Percentiles rank a stretch among this genome's conserved stretches.
Evolutionary conservation across 257 asterid species (phyloP).

Genomic region (Eustoma russellianum): DNA sequence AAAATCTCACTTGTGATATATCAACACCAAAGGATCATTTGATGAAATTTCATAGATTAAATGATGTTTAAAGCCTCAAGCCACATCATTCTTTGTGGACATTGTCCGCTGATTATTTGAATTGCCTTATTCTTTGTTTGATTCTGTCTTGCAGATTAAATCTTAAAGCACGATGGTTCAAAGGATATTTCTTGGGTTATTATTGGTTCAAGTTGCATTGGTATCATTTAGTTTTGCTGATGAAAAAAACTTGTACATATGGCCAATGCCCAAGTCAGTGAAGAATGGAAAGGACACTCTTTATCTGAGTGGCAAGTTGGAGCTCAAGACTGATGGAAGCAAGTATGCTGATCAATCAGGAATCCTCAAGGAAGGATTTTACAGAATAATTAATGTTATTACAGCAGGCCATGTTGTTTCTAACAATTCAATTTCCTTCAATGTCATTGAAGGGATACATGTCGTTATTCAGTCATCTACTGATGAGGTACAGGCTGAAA

Average conservation of each 20-base stretch:
- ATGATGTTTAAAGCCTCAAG: too few species aligned
- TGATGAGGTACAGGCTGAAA: slow-evolving; percentile 39
- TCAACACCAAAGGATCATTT: too few species aligned
- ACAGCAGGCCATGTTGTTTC: slow-evolving; percentile 47
- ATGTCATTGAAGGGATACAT: slow-evolving; percentile 60
- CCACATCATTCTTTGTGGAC: neutral
- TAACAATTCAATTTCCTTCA: slow-evolving; percentile 24
- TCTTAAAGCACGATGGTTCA: slow-evolving; percentile 28
- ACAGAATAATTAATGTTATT: slow-evolving; percentile 33
- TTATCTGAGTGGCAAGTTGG: slow-evolving; percentile 42
- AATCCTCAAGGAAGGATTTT: slow-evolving; percentile 68
- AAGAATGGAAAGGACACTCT: slow-evolving; percentile 46
- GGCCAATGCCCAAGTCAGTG: slow-evolving; percentile 90
- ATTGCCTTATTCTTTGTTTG: neutral
- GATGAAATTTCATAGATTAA: too few species aligned
- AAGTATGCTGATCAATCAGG: slow-evolving; percentile 61
- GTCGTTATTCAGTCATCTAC: slow-evolving; percentile 54
- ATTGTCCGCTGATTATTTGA: neutral
- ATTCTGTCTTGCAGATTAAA: slow-evolving; percentile 17
- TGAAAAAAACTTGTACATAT: slow-evolving; percentile 42
- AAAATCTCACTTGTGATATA: too few species aligned
- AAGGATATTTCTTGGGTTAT: slow-evolving; percentile 21
- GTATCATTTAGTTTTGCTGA: slow-evolving; percentile 30
- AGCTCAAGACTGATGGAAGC: slow-evolving; percentile 62
- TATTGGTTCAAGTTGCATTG: slow-evolving; percentile 23